A percentile compares a stretch with the other conserved stretches of the same genome.
These are phyloP conservation scores for Suhomyces taliae DNA, from an alignment of 1,139 yeast genomes.

Conservation along the genomic window DNA sequence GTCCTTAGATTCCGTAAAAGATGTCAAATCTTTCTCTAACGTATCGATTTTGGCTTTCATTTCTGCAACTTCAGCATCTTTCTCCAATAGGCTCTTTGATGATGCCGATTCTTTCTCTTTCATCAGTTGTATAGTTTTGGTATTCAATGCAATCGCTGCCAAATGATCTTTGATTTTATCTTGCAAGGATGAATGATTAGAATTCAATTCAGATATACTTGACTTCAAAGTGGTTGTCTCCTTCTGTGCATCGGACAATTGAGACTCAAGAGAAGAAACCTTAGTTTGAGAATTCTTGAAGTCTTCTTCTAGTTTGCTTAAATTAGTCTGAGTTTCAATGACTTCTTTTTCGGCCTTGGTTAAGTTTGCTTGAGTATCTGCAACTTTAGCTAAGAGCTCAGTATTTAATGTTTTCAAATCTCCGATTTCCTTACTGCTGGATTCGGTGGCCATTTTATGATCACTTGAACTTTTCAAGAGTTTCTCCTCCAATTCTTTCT, in stretches of 20 bases:
- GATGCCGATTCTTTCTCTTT: neutral
- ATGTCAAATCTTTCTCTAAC: neutral
- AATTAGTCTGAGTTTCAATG: neutral
- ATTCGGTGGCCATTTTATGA: neutral
- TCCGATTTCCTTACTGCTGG: neutral
- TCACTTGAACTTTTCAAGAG: neutral
- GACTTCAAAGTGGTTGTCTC: neutral
- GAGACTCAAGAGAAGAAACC: neutral
- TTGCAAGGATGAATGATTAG: neutral
- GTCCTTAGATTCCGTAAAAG: neutral
- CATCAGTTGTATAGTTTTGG: neutral
- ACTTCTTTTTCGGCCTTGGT: neutral
- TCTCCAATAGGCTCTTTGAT: neutral
- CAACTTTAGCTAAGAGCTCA: neutral
- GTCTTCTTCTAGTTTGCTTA: neutral
- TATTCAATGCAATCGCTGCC: neutral
- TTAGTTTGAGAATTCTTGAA: neutral
- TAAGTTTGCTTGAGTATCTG: neutral
- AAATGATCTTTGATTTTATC: neutral
- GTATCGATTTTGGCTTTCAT: neutral
- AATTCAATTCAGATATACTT: neutral
- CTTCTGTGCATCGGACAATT: neutral
- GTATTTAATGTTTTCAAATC: neutral
- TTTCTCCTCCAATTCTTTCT: slow-evolving; percentile 6
- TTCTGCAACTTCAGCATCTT: neutral